phyloP scores from a whole-genome alignment of 345 rosid genomes.

The Bruguiera parviflora region DNA sequence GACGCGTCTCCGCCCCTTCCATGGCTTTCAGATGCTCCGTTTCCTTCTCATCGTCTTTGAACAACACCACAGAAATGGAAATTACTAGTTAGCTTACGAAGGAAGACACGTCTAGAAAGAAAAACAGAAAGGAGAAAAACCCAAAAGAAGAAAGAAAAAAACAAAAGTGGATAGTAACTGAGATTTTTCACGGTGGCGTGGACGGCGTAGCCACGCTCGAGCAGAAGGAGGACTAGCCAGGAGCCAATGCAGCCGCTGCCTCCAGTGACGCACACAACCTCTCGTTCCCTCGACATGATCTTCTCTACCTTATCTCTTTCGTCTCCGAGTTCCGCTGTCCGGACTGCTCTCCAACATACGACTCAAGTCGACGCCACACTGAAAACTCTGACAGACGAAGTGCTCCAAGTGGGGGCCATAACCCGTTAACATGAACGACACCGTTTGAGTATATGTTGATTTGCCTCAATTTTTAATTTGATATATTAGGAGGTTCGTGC shows the following conservation, averaged over 20 bases:
- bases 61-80: slow-evolving; percentile 1
- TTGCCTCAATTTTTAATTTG: too few species aligned
- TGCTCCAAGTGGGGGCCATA: too few species aligned
- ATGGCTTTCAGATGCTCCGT: slow-evolving; percentile 72
- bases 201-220: slow-evolving; percentile 72
- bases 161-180: slow-evolving; percentile 35
- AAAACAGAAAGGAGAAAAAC: too few species aligned
- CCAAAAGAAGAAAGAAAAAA: neutral
- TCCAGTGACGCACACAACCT: slow-evolving; percentile 79
- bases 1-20: slow-evolving; percentile 75
- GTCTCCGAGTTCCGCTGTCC: neutral
- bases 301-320: neutral
- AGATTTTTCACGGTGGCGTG: slow-evolving; percentile 77
- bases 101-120: too few species aligned
- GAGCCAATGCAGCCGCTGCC: slow-evolving; percentile 95
- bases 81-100: too few species aligned
- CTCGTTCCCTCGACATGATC: slow-evolving; percentile 38
- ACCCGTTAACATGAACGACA: too few species aligned
- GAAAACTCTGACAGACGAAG: too few species aligned
- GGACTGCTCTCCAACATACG: too few species aligned
- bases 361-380: too few species aligned
- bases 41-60: slow-evolving; percentile 66
- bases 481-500: too few species aligned
- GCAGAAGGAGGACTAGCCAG: slow-evolving; percentile 75
- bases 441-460: too few species aligned